Conservation (phyloP, 2,329 filamentous ascomycete species). For the Pseudocercospora eumusae region DNA sequence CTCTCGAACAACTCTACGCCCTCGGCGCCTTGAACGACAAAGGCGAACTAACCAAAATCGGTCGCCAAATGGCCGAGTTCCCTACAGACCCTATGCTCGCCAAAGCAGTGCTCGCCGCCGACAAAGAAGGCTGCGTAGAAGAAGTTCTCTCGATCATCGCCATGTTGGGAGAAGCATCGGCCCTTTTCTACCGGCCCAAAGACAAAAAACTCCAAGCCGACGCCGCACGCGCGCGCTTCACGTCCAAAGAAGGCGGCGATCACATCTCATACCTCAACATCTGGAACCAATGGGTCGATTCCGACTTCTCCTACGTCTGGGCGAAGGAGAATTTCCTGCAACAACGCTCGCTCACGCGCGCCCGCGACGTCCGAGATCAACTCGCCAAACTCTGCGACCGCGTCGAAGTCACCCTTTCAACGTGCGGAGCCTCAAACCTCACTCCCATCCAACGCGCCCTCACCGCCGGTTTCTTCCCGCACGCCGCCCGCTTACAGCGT, state of each 20-base stretch:
- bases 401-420: conserved; percentile 74
- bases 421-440: conserved; percentile 68
- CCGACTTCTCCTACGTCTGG: conserved; percentile 86
- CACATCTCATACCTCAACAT: conserved; percentile 86
- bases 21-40: conserved; percentile 85
- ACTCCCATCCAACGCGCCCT: conserved; percentile 83
- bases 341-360: conserved; percentile 82
- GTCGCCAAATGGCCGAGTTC: conserved; percentile 93
- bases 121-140: conserved; percentile 88
- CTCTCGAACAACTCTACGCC: conserved; percentile 87
- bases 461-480: conserved; percentile 90
- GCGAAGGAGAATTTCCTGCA: conserved; percentile 91
- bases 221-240: conserved; percentile 84
- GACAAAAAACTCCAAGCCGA: conserved; percentile 98
- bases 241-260: conserved; percentile 86
- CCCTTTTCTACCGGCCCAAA: conserved; percentile 91
- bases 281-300: conserved; percentile 94
- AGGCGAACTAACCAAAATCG: conserved; percentile 85
- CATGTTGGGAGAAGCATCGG: conserved; percentile 85
- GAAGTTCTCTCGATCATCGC: conserved; percentile 92
- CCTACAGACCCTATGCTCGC: conserved; percentile 90
- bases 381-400: conserved; percentile 89
- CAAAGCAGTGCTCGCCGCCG: conserved; percentile 82
- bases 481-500: conserved; percentile 79
- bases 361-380: conserved; percentile 89